Conservation (phyloP, 164 flowering plant species). For the Macadamia integrifolia region DNA sequence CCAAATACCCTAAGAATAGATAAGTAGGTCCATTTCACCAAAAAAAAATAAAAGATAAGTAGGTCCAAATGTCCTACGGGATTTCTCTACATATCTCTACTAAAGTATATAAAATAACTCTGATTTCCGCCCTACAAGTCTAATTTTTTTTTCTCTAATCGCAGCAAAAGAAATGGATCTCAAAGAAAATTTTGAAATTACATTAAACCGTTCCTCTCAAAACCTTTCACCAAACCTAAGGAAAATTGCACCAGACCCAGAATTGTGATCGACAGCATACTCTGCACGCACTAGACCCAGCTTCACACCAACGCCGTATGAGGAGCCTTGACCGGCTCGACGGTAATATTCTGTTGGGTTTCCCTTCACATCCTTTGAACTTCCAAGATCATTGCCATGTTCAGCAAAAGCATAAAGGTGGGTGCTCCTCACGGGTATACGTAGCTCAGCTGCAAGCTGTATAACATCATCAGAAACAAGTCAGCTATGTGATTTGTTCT, state of each 20-base stretch:
- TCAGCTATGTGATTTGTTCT: background rate
- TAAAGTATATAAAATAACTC: no score
- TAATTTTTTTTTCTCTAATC: background rate
- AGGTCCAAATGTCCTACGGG: no score
- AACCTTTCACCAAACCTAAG: conserved; percentile 96
- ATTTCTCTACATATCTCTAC: no score
- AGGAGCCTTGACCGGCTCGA: conserved; percentile 88
- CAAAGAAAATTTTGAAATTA: conserved; percentile 7
- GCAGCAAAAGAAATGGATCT: conserved; percentile 1
- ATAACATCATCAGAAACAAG: conserved; percentile 1
- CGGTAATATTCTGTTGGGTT: conserved; percentile 96
- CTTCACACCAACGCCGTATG: conserved; percentile 87
- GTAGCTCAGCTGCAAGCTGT: conserved; percentile 88
- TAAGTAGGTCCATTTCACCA: no score
- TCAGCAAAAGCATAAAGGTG: conserved; percentile 91
- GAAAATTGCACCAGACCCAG: conserved; percentile 93
- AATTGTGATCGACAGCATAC: conserved; percentile 93
- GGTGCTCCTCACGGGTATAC: conserved; percentile 79
- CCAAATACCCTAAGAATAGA: no score
- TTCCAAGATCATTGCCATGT: conserved; percentile 95
- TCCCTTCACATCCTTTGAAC: conserved; percentile 96
- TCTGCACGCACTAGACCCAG: conserved; percentile 90
- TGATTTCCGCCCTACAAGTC: background rate
- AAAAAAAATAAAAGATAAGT: no score
- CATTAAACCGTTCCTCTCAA: conserved; percentile 21